Conservation (phyloP, 2,329 filamentous ascomycete genomes). For the Phialophora tarda region DNA sequence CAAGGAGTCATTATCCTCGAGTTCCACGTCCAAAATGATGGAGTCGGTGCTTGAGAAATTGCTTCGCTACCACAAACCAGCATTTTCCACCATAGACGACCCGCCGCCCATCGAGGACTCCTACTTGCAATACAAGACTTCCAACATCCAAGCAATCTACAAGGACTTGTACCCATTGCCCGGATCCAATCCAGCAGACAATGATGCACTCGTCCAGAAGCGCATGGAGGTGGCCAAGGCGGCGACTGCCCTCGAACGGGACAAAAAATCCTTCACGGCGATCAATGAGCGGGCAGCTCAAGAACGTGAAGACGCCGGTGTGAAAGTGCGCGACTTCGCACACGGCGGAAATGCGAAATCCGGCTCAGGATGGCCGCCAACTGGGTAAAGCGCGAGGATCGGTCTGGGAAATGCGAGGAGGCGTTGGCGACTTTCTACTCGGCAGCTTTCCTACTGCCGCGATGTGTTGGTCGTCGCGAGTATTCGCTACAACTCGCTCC, state of each 20-base stretch:
- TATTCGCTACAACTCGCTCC: no score
- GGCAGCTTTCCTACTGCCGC: not conserved
- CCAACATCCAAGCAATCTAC: conserved; percentile 6
- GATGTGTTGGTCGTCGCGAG: not conserved
- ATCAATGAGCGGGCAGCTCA: conserved; percentile 9
- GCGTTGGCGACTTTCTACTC: not conserved
- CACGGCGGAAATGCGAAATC: not conserved
- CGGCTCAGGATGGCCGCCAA: no score
- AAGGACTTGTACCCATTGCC: conserved; percentile 6
- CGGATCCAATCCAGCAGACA: not conserved
- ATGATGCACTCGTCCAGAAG: conserved; percentile 3
- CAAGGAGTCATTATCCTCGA: not conserved
- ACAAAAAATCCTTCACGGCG: not conserved
- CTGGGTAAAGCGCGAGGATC: not conserved
- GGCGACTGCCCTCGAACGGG: not conserved
- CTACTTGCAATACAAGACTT: conserved; percentile 12
- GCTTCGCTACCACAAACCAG: not conserved
- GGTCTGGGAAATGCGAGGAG: not conserved
- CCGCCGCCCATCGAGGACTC: not conserved
- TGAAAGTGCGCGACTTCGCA: conserved; percentile 14
- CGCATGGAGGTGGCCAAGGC: conserved; percentile 10
- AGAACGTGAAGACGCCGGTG: conserved; percentile 2
- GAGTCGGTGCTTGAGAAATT: not conserved
- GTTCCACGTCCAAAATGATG: not conserved
- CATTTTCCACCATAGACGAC: not conserved